Base-by-base conservation (phyloP, 2,329 filamentous ascomycete genomes). In the Tolypocladium amazonense region DNA sequence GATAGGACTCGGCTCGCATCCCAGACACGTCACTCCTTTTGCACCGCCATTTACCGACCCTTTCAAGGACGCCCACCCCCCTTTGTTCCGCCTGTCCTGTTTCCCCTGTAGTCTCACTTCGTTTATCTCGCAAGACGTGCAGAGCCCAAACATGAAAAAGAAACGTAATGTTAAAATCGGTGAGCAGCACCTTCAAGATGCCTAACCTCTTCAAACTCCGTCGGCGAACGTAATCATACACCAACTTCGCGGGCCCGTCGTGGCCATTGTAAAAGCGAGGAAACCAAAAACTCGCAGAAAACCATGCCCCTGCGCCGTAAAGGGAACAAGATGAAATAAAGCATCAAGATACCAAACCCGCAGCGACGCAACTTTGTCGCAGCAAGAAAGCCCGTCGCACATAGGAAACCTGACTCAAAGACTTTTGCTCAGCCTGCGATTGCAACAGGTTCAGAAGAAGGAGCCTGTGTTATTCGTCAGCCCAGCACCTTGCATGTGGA, bases 151-250 rank as follows among this genome's bases (percentile, higher is more conserved):
- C 7, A 43, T 8, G 38, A 41, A 41, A 41, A 41, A 9, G 38
- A 20, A 41, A 38, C n/a, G 33, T 8, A 50, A 56, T 38, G 33
- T 54, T 18, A 35, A 23, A 20, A 27, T 23, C 18, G 54, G 39
- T n/a, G 11, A 52, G 37, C 54, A 56, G 37, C 54, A 41, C 54
- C 54, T 25, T 56, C 54, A 41, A 41, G 54, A 56, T 41, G 35
- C 54, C 18, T n/a, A 15, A 30, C 37, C 35, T 12, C 25, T 56
- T 56, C 56, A 45, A 50, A 50, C 56, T 53, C 58, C 56, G 56
- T 61, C 58, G 63, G 62, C 64, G 65, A 60, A 65, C 58, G 11
- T 70, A 66, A 63, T 70, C 65, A 61, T 70, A 70, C 68, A 70
- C 56, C 64, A 63, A 62, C 57, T 60, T 60, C 59, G 64, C 65